Percentiles rank a stretch among this genome's conserved stretches.
These are phyloP conservation scores for Crithidia mellificae DNA, from an alignment of 208 protist genomes.

Conservation along the genomic window DNA sequence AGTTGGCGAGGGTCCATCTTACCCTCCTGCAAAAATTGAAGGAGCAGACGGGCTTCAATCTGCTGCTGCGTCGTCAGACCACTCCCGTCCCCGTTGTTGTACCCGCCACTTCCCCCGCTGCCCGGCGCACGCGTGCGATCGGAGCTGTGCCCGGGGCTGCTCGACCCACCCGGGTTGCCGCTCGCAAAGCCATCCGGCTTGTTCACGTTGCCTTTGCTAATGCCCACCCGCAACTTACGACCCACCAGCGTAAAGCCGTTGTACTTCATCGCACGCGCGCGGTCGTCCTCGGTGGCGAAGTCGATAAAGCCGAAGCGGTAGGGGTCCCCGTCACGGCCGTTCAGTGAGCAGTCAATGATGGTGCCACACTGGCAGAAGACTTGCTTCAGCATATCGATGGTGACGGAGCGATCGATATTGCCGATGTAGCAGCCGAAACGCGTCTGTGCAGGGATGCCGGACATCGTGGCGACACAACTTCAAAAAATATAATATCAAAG, in stretches of 20 bases:
- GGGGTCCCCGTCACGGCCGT: slow-evolving; percentile 72
- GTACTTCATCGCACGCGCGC: slow-evolving; percentile 80
- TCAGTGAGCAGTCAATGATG: slow-evolving; percentile 87
- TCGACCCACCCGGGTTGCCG: slow-evolving; percentile 22
- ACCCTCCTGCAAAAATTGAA: slow-evolving; percentile 75
- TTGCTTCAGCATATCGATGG: slow-evolving; percentile 75
- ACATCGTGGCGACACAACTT: too few relatives aligned
- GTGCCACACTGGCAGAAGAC: slow-evolving; percentile 81
- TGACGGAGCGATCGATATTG: slow-evolving; percentile 84
- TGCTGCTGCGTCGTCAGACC: slow-evolving; percentile 50
- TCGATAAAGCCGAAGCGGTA: slow-evolving; percentile 91
- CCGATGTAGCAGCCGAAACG: slow-evolving; percentile 87
- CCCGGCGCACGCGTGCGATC: slow-evolving; percentile 4
- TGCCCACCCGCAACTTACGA: slow-evolving; percentile 79
- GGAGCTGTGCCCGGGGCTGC: slow-evolving; percentile 6
- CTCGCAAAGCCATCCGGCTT: slow-evolving; percentile 34
- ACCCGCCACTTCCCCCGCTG: not conserved
- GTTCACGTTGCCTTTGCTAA: slow-evolving; percentile 86
- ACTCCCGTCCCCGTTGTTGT: slow-evolving; percentile 3
- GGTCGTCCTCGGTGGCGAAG: slow-evolving; percentile 80
- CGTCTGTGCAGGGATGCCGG: slow-evolving; percentile 37
- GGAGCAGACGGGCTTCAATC: slow-evolving; percentile 54
- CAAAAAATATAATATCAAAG: too few relatives aligned
- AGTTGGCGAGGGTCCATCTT: slow-evolving; percentile 67
- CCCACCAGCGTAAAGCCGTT: slow-evolving; percentile 81